Percentiles rank a stretch among this genome's conserved stretches.
Evolutionary conservation across 352 stramenopile genomes (phyloP).

Genomic region (Phytophthora cactorum): DNA sequence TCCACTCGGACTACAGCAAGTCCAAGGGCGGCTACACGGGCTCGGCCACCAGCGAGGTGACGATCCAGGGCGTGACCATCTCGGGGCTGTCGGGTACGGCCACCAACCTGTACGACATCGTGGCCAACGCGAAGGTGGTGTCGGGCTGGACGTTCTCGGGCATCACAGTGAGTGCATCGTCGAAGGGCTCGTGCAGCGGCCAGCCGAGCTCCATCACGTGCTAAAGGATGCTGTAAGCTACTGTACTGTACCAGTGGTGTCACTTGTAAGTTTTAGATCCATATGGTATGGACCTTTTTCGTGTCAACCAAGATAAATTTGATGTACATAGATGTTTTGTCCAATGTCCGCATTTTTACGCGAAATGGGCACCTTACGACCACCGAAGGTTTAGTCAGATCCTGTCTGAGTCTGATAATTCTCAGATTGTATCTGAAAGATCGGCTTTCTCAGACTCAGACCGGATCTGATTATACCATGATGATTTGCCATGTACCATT

Average conservation of each 20-base stretch:
- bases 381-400: too few species aligned
- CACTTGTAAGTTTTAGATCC: not conserved
- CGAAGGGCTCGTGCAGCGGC: slow-evolving; percentile 20
- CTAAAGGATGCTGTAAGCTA: slow-evolving; percentile 1
- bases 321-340: not conserved
- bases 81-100: slow-evolving; percentile 29
- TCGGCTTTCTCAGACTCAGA: too few species aligned
- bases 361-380: too few species aligned
- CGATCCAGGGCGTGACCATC: slow-evolving; percentile 6
- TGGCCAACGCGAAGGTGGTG: not conserved
- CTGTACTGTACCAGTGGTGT: not conserved
- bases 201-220: slow-evolving; percentile 23
- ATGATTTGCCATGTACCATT: too few species aligned
- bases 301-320: not conserved
- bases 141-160: not conserved
- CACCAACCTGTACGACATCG: slow-evolving; percentile 38
- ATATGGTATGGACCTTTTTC: not conserved
- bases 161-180: not conserved
- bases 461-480: too few species aligned
- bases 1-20: slow-evolving; percentile 27
- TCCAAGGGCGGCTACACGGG: slow-evolving; percentile 31
- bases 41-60: slow-evolving; percentile 14
- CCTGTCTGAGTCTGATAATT: too few species aligned
- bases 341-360: too few species aligned
- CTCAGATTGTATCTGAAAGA: too few species aligned